Evolutionary conservation across 768 basidiomycete species (phyloP), one percentile per base, ranked within the genome.

Genomic region (Kwoniella sp.): DNA sequence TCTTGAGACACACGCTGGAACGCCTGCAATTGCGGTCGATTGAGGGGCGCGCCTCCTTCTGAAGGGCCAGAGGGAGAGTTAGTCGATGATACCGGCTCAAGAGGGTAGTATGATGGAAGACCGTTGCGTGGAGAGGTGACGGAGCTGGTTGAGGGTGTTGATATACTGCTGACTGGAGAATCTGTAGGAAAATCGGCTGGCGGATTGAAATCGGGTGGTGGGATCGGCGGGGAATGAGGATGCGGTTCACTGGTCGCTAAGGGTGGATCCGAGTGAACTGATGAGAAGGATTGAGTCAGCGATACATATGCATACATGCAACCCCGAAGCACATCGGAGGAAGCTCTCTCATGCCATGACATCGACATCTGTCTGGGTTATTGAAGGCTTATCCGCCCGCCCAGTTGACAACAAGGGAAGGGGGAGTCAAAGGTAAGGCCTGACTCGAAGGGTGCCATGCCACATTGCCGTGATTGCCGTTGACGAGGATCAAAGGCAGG

Each of bases 131-230:
- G 53, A 17, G 53, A 55, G 17, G 44, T 15, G 12, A 57, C 37
- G 19, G 52, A 29, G 24, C 58, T 57, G 27, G 24, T 27, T 6
- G 53, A 57, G 4, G 70, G 58, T 10, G 68, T 60, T 0, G 57
- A 55, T 29, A 72, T 62, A 26, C 64, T 58, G 12, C 40, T 48
- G 19, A 50, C 49, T 9, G 69, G 66, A 1, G 71, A 68, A 44
- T 60, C 64, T 29, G n/a, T 26, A 33, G 66, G 58, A 29, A 63
- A 63, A 27, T 70, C 68, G 17, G 68, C 68, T 10, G 70, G 71
- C 5, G 74, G 74, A 55, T 76, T 76, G 67, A 73, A 73, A 29
- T 63, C 60, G 26, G 67, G 66, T 9, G 70, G 68, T 26, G 71
- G 74, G 1, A 47, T 8, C 58, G 74, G 57, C 10, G 57, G 49